Conservation (phyloP, 306 rosid genomes). For the Pyrus pyrifolia region DNA sequence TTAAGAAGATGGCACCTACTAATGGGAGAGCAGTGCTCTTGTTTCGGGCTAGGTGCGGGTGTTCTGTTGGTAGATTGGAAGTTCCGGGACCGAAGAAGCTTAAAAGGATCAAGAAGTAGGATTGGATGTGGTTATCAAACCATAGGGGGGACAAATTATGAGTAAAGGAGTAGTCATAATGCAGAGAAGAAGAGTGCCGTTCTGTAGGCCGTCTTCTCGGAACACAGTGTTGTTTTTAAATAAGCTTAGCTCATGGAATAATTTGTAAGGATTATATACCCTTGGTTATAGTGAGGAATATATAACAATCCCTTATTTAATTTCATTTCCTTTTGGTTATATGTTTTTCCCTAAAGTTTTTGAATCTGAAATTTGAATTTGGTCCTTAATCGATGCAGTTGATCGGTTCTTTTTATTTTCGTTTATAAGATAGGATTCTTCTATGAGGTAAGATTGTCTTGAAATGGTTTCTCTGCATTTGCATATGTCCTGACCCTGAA, state of each 20-base stretch:
- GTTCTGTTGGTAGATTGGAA: slow-evolving; percentile 94
- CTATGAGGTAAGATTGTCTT: slow-evolving; percentile 1
- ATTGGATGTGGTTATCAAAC: slow-evolving; percentile 5
- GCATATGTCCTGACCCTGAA: background rate
- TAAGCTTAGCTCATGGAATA: slow-evolving; percentile 61
- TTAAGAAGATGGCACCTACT: slow-evolving; percentile 94
- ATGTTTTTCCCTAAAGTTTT: slow-evolving; percentile 1
- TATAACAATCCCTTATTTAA: slow-evolving; percentile 29
- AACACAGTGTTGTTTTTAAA: slow-evolving; percentile 51
- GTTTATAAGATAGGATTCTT: slow-evolving; percentile 5
- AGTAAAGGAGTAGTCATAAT: slow-evolving; percentile 34
- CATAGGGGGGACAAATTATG: slow-evolving; percentile 29
- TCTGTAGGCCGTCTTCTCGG: slow-evolving; percentile 30
- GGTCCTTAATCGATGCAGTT: slow-evolving; percentile 5
- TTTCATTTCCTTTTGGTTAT: slow-evolving; percentile 11
- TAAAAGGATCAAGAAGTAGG: slow-evolving; percentile 85
- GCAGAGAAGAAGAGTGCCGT: slow-evolving; percentile 32
- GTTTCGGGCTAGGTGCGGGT: slow-evolving; percentile 84
- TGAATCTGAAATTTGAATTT: slow-evolving; percentile 20
- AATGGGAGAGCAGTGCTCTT: slow-evolving; percentile 89
- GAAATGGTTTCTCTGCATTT: background rate
- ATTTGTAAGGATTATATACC: slow-evolving; percentile 48
- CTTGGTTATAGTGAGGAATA: slow-evolving; percentile 54
- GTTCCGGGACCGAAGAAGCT: slow-evolving; percentile 78
- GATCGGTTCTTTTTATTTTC: background rate